Evolutionary conservation across 768 basidiomycete species (phyloP).

Genomic region (Strobilomyces dryophilus): DNA sequence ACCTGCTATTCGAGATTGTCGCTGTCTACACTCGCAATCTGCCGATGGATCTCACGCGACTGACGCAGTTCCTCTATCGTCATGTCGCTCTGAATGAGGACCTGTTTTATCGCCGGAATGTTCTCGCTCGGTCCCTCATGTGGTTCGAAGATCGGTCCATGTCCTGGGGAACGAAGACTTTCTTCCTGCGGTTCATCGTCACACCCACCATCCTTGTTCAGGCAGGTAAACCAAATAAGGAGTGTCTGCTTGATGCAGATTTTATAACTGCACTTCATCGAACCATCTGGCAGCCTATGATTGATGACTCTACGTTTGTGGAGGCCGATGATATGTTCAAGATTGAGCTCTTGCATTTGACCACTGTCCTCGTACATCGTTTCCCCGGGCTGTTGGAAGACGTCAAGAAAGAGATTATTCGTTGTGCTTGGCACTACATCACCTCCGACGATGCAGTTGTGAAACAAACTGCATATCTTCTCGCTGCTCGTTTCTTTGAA

Average conservation of each 20-base stretch:
- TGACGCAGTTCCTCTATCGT: slow-evolving; percentile 81
- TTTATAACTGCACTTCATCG: slow-evolving; percentile 68
- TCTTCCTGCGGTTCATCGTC: slow-evolving; percentile 76
- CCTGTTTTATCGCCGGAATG: slow-evolving; percentile 68
- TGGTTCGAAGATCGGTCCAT: slow-evolving; percentile 71
- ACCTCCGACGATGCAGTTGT: slow-evolving; percentile 83
- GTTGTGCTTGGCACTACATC: slow-evolving; percentile 88
- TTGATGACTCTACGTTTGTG: slow-evolving; percentile 46
- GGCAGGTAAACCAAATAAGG: slow-evolving; percentile 51
- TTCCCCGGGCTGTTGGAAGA: slow-evolving; percentile 79
- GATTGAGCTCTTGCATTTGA: slow-evolving; percentile 87
- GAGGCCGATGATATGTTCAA: slow-evolving; percentile 80
- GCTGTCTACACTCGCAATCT: slow-evolving; percentile 75
- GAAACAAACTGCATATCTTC: slow-evolving; percentile 87
- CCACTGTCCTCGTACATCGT: slow-evolving; percentile 82
- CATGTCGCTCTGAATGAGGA: slow-evolving; percentile 77
- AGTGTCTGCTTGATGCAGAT: slow-evolving; percentile 65
- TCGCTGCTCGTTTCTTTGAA: slow-evolving; percentile 89
- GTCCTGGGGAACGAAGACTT: slow-evolving; percentile 73
- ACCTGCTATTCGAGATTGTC: slow-evolving; percentile 85
- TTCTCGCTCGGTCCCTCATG: slow-evolving; percentile 78
- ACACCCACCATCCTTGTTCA: slow-evolving; percentile 84
- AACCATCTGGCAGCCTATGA: slow-evolving; percentile 79
- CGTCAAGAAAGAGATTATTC: slow-evolving; percentile 87
- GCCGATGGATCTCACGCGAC: slow-evolving; percentile 73